phyloP scores from a whole-genome alignment of 495 filamentous ascomycete genomes.

The Aspergillus cristatus region DNA sequence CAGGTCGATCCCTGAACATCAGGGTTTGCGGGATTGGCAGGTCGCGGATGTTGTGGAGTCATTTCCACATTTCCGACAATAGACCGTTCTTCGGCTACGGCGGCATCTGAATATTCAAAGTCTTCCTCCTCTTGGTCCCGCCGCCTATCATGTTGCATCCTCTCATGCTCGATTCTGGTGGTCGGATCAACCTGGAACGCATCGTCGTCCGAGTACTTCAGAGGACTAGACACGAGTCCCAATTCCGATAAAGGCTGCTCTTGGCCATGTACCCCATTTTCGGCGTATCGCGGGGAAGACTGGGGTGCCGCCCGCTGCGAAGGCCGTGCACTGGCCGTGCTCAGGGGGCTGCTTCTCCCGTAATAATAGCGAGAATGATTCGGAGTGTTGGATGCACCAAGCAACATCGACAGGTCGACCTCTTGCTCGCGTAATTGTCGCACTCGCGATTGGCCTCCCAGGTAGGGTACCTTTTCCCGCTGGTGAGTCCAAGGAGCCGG shows the following conservation, averaged over 20 bases:
- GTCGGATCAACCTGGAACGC: conserved; percentile 19
- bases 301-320: conserved; percentile 7
- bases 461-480: conserved; percentile 16
- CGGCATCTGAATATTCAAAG: conserved; percentile 11
- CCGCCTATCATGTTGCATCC: conserved; percentile 4
- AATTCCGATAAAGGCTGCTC: conserved; percentile 5
- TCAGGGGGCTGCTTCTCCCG: conserved; percentile 27
- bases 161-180: conserved; percentile 11
- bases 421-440: conserved; percentile 30
- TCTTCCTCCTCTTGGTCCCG: conserved; percentile 10
- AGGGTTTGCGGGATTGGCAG: conserved; percentile 6
- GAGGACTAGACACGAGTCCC: conserved; percentile 17
- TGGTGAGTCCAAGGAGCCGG: conserved; percentile 24
- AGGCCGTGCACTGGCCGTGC: conserved; percentile 11
- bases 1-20: conserved; percentile 22
- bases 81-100: conserved; percentile 7
- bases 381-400: conserved; percentile 29
- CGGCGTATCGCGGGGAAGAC: conserved; percentile 1
- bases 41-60: conserved; percentile 19
- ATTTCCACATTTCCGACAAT: conserved; percentile 10
- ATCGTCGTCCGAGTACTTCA: conserved; percentile 14
- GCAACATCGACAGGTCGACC: conserved; percentile 28
- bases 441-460: conserved; percentile 29
- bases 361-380: conserved; percentile 35
- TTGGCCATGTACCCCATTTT: conserved; percentile 2